phyloP scores from a whole-genome alignment of 139 green algal species.

The Trebouxia sp. region DNA sequence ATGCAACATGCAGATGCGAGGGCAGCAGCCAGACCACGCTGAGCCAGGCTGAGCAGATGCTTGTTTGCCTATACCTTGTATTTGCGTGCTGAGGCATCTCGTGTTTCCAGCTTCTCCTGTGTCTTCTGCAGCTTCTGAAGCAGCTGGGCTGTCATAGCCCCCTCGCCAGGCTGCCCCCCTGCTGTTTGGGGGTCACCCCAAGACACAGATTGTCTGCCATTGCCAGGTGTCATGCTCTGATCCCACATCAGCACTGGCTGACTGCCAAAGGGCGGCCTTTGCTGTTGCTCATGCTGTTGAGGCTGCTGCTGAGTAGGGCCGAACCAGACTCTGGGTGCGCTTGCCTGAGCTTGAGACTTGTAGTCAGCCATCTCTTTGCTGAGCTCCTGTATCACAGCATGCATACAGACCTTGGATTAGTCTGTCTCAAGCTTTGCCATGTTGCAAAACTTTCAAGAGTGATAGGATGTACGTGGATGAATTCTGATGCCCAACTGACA shows the following conservation, averaged over 20 bases:
- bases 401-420: too few relatives aligned
- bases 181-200: background rate
- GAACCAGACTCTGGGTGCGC: background rate
- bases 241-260: constrained; percentile 11
- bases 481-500: too few relatives aligned
- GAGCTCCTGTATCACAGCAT: background rate
- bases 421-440: too few relatives aligned
- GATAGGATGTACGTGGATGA: background rate
- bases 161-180: background rate
- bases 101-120: constrained; percentile 5
- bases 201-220: constrained; percentile 8
- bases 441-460: too few relatives aligned
- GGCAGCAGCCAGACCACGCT: too few relatives aligned
- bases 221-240: background rate
- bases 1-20: too few relatives aligned
- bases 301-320: background rate
- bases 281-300: background rate
- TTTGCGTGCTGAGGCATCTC: constrained; percentile 18
- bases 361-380: background rate
- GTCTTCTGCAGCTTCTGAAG: constrained; percentile 16
- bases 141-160: constrained; percentile 5
- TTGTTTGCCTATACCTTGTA: constrained; percentile 32
- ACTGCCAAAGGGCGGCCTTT: background rate
- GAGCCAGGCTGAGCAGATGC: too few relatives aligned
- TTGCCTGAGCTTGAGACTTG: background rate